phyloP scores from a whole-genome alignment of 805 yeast species.

The Vanderwaltozyma tropicalis region DNA sequence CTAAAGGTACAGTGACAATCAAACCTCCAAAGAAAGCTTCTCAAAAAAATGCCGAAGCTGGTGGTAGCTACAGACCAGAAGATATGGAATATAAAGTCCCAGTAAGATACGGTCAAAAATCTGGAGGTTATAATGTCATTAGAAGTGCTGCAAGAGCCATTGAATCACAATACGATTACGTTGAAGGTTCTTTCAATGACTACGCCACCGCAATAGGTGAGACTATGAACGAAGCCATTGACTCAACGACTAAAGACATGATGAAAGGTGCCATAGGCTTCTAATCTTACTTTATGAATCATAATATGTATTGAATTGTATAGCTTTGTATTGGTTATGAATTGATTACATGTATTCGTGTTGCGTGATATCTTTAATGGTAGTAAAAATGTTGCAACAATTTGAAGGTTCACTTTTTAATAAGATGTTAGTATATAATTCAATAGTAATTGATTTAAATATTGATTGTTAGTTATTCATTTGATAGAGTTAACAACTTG shows the following conservation, averaged over 20 bases:
- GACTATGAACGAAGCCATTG: conserved; percentile 41
- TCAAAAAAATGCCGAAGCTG: not conserved
- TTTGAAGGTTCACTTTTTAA: too few species aligned
- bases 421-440: too few species aligned
- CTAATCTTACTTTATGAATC: conserved; percentile 12
- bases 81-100: conserved; percentile 36
- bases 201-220: conserved; percentile 48
- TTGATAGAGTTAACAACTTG: too few species aligned
- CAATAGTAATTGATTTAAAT: too few species aligned
- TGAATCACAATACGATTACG: conserved; percentile 41
- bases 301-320: too few species aligned
- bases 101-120: conserved; percentile 29
- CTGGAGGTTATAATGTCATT: conserved; percentile 34
- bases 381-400: too few species aligned
- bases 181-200: conserved; percentile 47
- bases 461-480: too few species aligned
- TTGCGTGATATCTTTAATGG: too few species aligned
- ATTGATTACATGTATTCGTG: too few species aligned
- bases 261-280: conserved; percentile 46
- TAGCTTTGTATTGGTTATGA: too few species aligned
- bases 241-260: conserved; percentile 39
- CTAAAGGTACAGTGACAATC: conserved; percentile 32
- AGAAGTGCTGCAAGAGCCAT: conserved; percentile 33
- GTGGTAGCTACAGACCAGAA: conserved; percentile 2
- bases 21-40: conserved; percentile 11